Conservation (phyloP, 2,329 filamentous ascomycete species). For the Fusarium brevicatenulatum region DNA sequence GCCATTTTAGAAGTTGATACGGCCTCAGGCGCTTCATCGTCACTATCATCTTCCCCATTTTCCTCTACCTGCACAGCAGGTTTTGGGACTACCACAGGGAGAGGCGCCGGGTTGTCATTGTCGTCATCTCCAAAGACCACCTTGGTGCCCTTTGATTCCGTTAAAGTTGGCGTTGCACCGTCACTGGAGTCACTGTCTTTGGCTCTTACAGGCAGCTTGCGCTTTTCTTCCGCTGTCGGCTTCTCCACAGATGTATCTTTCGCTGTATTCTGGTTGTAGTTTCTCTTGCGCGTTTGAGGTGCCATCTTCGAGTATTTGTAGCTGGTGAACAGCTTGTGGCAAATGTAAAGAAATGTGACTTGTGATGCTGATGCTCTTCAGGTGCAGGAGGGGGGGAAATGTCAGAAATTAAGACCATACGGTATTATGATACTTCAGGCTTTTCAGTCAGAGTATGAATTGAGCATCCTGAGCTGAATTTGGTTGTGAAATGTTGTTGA, state of each 20-base stretch:
- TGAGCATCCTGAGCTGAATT: conserved; percentile 1
- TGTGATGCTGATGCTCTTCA: not conserved
- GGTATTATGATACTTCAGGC: no score
- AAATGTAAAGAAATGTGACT: not conserved
- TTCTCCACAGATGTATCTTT: conserved; percentile 15
- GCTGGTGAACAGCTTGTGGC: conserved; percentile 1
- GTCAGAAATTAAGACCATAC: no score
- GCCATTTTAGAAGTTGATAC: conserved; percentile 64
- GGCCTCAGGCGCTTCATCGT: conserved; percentile 68
- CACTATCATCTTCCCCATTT: conserved; percentile 54
- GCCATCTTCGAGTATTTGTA: conserved; percentile 34
- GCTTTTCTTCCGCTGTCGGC: conserved; percentile 30
- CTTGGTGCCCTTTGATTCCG: conserved; percentile 42
- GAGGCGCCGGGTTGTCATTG: conserved; percentile 28
- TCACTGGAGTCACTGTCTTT: conserved; percentile 43
- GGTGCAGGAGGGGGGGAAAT: not conserved
- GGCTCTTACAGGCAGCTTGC: conserved; percentile 50
- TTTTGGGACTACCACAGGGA: conserved; percentile 16
- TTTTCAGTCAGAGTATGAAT: not conserved
- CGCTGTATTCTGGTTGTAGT: conserved; percentile 37
- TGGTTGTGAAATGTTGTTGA: conserved; percentile 27
- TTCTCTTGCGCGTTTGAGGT: conserved; percentile 47
- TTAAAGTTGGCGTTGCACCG: conserved; percentile 1
- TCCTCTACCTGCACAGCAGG: conserved; percentile 31
- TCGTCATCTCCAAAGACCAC: conserved; percentile 52